Evolutionary conservation across 78 protist species (phyloP).

Genomic region (Monosiga brevicollis): DNA sequence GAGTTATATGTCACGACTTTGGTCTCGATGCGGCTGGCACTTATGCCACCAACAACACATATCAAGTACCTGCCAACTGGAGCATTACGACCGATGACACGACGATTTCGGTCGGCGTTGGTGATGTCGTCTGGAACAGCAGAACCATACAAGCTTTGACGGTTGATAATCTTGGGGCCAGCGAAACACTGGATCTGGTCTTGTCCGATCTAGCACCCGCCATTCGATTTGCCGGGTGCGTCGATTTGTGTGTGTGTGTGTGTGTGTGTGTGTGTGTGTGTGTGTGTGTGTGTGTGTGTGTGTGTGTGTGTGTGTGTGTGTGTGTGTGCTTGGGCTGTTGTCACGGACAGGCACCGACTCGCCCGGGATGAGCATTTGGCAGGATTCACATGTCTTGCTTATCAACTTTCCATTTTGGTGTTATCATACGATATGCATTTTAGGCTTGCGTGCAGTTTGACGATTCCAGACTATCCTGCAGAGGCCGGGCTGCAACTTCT

Average conservation of each 20-base stretch:
- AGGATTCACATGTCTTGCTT: neutral
- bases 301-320: neutral
- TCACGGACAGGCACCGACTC: neutral
- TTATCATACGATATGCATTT: neutral
- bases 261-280: neutral
- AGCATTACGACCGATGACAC: no score
- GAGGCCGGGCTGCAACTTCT: no score
- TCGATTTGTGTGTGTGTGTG: neutral
- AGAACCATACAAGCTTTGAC: no score
- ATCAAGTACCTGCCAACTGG: no score
- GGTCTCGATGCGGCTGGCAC: no score
- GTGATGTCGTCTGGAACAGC: neutral
- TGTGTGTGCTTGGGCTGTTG: neutral
- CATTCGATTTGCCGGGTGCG: neutral
- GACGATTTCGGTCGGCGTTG: neutral
- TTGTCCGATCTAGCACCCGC: neutral
- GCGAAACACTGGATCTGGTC: neutral
- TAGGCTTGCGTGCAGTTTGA: neutral
- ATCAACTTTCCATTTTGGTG: neutral
- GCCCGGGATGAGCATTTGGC: neutral
- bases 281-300: neutral
- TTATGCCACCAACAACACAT: no score
- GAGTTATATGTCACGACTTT: no score
- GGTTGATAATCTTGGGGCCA: neutral
- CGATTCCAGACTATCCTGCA: no score